These are phyloP conservation scores for Kockiozyma suomiensis DNA, from an alignment of 805 yeast genomes.

Conservation along the genomic window DNA sequence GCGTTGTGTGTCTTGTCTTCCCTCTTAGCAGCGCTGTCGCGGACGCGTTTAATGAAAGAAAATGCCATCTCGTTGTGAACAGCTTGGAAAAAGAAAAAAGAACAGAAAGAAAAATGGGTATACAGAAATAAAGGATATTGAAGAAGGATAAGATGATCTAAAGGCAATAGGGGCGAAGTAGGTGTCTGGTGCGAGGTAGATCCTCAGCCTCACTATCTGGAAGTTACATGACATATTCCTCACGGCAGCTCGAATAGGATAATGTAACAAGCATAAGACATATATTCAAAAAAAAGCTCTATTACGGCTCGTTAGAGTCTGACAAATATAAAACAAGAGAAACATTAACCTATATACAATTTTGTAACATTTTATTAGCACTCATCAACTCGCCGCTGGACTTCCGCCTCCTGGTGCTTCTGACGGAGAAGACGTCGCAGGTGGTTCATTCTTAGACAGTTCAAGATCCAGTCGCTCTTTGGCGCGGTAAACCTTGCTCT, in stretches of 20 bases:
- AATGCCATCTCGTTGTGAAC: not conserved
- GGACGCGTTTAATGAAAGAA: not conserved
- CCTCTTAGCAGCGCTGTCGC: not conserved
- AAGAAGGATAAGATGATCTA: not conserved
- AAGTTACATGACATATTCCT: too few species aligned
- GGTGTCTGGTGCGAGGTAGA: too few species aligned
- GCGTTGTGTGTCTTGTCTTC: not conserved
- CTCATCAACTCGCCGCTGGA: slow-evolving; percentile 5
- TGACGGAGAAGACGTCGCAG: slow-evolving; percentile 5
- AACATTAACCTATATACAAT: not conserved
- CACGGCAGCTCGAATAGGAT: too few species aligned
- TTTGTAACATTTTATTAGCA: not conserved
- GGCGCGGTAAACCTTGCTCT: slow-evolving; percentile 90
- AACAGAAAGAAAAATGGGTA: not conserved
- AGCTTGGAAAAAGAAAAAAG: not conserved
- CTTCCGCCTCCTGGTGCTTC: slow-evolving; percentile 10
- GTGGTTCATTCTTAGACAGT: slow-evolving; percentile 46
- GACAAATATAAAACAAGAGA: not conserved
- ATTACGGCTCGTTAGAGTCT: not conserved
- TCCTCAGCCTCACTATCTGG: too few species aligned
- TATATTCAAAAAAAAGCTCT: not conserved
- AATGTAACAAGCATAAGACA: too few species aligned
- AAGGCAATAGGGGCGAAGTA: too few species aligned
- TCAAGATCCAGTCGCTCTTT: slow-evolving; percentile 88
- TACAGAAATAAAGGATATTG: too few species aligned